A percentile compares a stretch with the other conserved stretches of the same genome.
phyloP scores from a whole-genome alignment of 352 stramenopile genomes.

The Globisporangium takayamanum region DNA sequence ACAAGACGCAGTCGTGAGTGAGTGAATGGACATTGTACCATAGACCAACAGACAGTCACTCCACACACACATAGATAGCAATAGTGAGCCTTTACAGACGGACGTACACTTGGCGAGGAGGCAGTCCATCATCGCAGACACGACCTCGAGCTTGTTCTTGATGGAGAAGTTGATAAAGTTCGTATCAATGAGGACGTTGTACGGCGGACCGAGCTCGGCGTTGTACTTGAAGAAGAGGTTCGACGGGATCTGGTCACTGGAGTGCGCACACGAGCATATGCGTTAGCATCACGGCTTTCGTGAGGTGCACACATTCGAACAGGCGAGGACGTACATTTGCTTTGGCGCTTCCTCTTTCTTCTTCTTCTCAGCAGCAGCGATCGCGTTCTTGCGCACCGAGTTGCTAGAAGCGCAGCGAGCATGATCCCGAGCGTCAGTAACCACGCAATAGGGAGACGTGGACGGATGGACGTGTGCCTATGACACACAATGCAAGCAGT shows the following conservation, averaged over 20 bases:
- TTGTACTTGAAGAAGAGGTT: constrained; percentile 99
- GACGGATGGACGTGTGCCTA: background rate
- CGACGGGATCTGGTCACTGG: constrained; percentile 93
- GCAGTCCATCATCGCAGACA: constrained; percentile 99
- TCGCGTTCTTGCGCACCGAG: constrained; percentile 65
- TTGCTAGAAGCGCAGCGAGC: constrained; percentile 35
- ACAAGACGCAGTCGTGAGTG: background rate
- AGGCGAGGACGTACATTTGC: constrained; percentile 76
- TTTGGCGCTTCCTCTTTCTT: constrained; percentile 88
- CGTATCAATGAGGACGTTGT: constrained; percentile 99
- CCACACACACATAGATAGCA: background rate
- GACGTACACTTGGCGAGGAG: constrained; percentile 96
- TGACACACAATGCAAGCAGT: background rate
- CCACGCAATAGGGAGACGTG: background rate
- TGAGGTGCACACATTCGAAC: background rate
- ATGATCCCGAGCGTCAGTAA: background rate
- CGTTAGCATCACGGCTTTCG: background rate
- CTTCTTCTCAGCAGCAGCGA: constrained; percentile 82
- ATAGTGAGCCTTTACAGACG: no score
- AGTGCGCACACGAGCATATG: background rate
- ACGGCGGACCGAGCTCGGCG: constrained; percentile 95
- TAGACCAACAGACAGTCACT: background rate
- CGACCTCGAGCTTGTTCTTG: constrained; percentile 98
- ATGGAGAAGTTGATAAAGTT: constrained; percentile 99
- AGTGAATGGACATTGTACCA: constrained; percentile 1